A percentile compares a stretch with the other conserved stretches of the same genome.
phyloP scores from a whole-genome alignment of 2,329 filamentous ascomycete species.

The Nemania serpens region DNA sequence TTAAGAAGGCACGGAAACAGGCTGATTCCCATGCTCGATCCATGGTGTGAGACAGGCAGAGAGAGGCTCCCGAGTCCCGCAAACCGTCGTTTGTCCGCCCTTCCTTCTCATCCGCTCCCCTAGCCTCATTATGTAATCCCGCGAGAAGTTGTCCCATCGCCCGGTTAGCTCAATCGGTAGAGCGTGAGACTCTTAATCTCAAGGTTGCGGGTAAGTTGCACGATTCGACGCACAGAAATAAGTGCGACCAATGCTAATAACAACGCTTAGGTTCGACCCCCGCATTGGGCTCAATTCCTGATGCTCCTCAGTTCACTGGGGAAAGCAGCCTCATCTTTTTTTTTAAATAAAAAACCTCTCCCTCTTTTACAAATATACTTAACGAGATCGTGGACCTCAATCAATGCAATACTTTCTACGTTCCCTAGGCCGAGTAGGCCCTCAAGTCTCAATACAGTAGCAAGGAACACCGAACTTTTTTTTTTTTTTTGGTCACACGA shows the following conservation, averaged over 20 bases:
- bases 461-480: too few relatives aligned
- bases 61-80: not conserved
- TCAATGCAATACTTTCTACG: too few relatives aligned
- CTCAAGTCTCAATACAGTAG: too few relatives aligned
- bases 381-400: too few relatives aligned
- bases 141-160: conserved; percentile 32
- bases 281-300: conserved; percentile 52
- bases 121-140: conserved; percentile 4
- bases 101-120: not conserved
- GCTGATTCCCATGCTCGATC: not conserved
- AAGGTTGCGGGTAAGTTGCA: conserved; percentile 40
- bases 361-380: too few relatives aligned
- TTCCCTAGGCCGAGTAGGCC: too few relatives aligned
- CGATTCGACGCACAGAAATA: not conserved
- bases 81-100: too few relatives aligned
- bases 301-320: conserved; percentile 33
- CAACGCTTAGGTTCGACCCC: conserved; percentile 47
- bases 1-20: too few relatives aligned
- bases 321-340: conserved; percentile 6
- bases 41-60: not conserved
- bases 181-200: conserved; percentile 70
- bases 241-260: not conserved
- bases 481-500: too few relatives aligned
- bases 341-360: too few relatives aligned
- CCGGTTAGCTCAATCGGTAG: conserved; percentile 72